A percentile compares a stretch with the other conserved stretches of the same genome.
These are phyloP conservation scores for Coniochaeta sp. DNA, from an alignment of 2,329 filamentous ascomycete species.

Conservation along the genomic window DNA sequence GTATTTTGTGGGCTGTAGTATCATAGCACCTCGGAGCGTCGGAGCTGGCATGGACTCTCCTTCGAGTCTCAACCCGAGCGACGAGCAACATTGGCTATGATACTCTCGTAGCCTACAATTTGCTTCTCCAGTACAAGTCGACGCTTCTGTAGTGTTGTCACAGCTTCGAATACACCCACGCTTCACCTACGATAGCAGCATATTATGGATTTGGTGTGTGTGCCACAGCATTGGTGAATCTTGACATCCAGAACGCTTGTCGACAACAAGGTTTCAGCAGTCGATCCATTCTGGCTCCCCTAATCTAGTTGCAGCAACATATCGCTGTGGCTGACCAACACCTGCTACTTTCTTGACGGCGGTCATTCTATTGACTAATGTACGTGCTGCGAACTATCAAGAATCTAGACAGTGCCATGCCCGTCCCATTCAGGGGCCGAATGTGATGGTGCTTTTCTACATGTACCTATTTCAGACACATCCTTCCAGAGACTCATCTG, in stretches of 20 bases:
- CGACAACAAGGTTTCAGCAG: not conserved
- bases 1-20: not conserved
- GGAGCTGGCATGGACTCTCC: not conserved
- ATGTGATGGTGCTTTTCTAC: not conserved
- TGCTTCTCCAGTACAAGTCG: not conserved
- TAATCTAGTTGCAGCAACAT: not conserved
- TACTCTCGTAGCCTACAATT: not conserved
- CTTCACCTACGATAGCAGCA: not conserved
- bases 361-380: not conserved
- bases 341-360: not conserved
- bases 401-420: not conserved
- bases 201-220: not conserved
- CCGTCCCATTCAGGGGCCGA: not conserved
- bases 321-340: not conserved
- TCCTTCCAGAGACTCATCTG: not conserved
- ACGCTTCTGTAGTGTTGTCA: not conserved
- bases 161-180: not conserved
- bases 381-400: not conserved
- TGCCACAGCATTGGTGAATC: not conserved
- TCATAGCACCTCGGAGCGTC: conserved; percentile 4
- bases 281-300: not conserved
- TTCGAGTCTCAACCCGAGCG: not conserved
- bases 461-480: not conserved
- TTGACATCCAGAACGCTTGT: not conserved
- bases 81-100: not conserved